A percentile compares a stretch with the other conserved stretches of the same genome.
phyloP scores from a whole-genome alignment of 1,139 yeast species.

The Debaryomyces udenii region DNA sequence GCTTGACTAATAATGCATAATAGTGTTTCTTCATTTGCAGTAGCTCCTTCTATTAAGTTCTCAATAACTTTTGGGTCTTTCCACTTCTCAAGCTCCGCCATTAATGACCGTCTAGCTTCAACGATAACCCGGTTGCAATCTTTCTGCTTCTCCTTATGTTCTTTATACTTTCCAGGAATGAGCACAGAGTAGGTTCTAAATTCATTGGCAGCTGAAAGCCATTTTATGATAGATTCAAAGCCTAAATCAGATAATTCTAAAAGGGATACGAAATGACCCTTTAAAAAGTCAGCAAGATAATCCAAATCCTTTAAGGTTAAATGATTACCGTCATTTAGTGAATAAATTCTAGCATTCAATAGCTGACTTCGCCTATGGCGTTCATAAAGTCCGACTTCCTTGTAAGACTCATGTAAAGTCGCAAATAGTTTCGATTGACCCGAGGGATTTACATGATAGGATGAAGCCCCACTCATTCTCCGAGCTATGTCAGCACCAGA shows the following conservation, averaged over 20 bases:
- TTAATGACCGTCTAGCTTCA: conserved; percentile 6
- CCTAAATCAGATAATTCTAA: conserved; percentile 24
- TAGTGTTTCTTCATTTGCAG: conserved; percentile 28
- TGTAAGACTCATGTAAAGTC: conserved; percentile 34
- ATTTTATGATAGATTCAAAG: conserved; percentile 22
- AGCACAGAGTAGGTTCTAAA: conserved; percentile 25
- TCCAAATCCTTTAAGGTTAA: conserved; percentile 28
- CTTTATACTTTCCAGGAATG: conserved; percentile 18
- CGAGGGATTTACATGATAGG: conserved; percentile 13
- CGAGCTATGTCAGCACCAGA: conserved; percentile 16
- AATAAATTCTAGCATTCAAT: conserved; percentile 24
- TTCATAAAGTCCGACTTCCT: conserved; percentile 37
- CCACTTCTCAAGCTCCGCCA: conserved; percentile 12
- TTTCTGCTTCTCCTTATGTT: conserved; percentile 21
- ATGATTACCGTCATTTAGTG: conserved; percentile 13
- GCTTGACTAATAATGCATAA: conserved; percentile 34
- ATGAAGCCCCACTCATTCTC: conserved; percentile 18
- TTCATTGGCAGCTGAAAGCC: conserved; percentile 36
- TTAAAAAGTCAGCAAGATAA: conserved; percentile 25
- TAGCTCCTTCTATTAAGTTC: conserved; percentile 7
- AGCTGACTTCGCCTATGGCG: conserved; percentile 24
- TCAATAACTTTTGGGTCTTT: conserved; percentile 4
- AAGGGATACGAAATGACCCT: conserved; percentile 22
- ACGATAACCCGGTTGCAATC: conserved; percentile 21
- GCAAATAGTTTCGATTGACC: conserved; percentile 27